Evolutionary conservation across 768 basidiomycete species (phyloP), one percentile per base, ranked within the genome.

Genomic region (Boletus sp.): DNA sequence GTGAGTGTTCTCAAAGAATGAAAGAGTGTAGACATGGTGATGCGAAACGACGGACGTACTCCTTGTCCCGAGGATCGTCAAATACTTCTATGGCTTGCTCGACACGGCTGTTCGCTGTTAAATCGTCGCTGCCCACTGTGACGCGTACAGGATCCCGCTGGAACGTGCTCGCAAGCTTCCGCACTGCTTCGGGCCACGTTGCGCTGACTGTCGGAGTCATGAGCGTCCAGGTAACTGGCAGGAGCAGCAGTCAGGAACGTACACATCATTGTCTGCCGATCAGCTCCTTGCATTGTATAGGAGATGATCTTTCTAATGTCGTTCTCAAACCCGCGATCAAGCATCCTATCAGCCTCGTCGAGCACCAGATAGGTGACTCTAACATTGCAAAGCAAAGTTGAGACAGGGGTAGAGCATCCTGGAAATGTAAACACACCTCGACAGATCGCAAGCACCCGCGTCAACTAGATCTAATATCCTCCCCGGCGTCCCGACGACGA

Each of bases 241-340:
- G 17, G 11, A 10, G 11, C 3, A 25, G 34, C 23, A 10, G 32
- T 15, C n/a, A 27, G 42, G 23, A 27, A 80, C 90, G 61, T 69
- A 94, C 91, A 95, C 93, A 95, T 94, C 79, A 94, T 85, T 7
- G 92, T 96, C 74, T 95, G 93, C 43, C 93, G 81, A 54, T 82
- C 79, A n/a, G 77, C 69, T 34, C 80, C 77, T 66, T 83, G 83
- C 73, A 85, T 81, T 2, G 87, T 84, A 52, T 79, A 76, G 8
- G 81, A 84, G 57, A 98, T 94, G 65, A 99, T 98, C 55, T 78
- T 83, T 49, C 93, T 79, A 55, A 98, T 97, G 68, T 98, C 97
- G 64, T 98, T 97, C 70, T 99, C 97, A 68, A 99, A 99, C 0
- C 96, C 97, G 70, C 89, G 93, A 70, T 98, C 97, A 47, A 99